Percentiles rank a stretch among this genome's conserved stretches.
phyloP scores from a whole-genome alignment of 139 green algal genomes.

The Limnomonas spitsbergensis region DNA sequence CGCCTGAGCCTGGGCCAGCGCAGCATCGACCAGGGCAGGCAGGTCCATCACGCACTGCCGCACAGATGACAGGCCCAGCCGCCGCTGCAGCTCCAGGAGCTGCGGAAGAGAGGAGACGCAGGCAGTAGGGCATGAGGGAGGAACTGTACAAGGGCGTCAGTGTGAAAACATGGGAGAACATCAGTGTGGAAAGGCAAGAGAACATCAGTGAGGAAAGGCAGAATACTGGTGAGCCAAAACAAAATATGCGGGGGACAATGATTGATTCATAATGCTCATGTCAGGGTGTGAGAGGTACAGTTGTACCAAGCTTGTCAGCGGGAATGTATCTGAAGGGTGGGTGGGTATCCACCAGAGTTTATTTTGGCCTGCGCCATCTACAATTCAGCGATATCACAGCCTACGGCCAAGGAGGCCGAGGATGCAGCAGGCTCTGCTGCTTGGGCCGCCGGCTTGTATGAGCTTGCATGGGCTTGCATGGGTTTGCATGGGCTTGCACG shows the following conservation, averaged over 20 bases:
- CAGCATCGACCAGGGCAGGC: conserved; percentile 15
- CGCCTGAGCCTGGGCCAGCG: not conserved
- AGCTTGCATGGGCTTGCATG: too few species aligned
- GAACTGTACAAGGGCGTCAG: not conserved
- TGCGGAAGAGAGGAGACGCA: not conserved
- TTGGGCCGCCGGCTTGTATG: too few species aligned
- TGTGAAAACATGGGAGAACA: not conserved
- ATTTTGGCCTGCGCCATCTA: too few species aligned
- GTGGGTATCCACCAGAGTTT: too few species aligned
- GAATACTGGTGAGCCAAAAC: not conserved
- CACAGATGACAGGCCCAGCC: not conserved
- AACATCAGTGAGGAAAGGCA: not conserved
- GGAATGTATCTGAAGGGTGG: too few species aligned
- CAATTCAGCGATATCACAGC: too few species aligned
- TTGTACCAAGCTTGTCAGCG: too few species aligned
- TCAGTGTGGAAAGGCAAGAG: not conserved
- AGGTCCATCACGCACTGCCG: not conserved
- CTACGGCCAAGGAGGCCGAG: too few species aligned
- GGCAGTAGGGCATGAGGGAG: not conserved
- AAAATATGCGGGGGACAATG: too few species aligned
- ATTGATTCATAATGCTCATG: conserved; percentile 9
- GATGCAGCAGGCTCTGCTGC: too few species aligned
- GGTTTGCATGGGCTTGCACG: too few species aligned
- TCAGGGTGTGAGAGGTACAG: not conserved
- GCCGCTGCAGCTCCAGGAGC: not conserved